phyloP scores from a whole-genome alignment of 148 eudicot genomes.

The Amaranthus cruentus region DNA sequence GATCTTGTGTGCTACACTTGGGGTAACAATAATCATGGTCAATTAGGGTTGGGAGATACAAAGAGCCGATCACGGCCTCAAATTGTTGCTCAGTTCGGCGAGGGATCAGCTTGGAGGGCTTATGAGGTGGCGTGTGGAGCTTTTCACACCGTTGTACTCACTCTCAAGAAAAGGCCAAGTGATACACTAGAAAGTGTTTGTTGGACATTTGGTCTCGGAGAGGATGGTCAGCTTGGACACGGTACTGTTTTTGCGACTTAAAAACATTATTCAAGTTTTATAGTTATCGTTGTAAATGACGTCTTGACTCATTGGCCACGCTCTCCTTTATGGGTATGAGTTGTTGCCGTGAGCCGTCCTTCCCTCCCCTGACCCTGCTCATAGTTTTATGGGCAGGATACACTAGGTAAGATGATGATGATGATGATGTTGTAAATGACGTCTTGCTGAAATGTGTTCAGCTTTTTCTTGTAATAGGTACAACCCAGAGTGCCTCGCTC shows the following conservation, averaged over 20 bases:
- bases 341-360: too few relatives aligned
- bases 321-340: too few relatives aligned
- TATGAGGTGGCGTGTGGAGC: constrained; percentile 82
- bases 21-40: constrained; percentile 80
- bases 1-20: constrained; percentile 76
- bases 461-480: constrained; percentile 3
- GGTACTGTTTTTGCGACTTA: constrained; percentile 23
- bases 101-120: constrained; percentile 48
- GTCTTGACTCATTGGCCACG: too few relatives aligned
- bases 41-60: constrained; percentile 78
- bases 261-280: background rate
- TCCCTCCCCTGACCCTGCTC: too few relatives aligned
- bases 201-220: constrained; percentile 88
- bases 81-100: constrained; percentile 37
- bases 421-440: too few relatives aligned
- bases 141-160: constrained; percentile 64
- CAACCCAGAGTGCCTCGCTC: constrained; percentile 39
- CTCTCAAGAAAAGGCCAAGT: constrained; percentile 43
- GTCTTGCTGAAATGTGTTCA: too few relatives aligned
- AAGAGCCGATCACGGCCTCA: constrained; percentile 50
- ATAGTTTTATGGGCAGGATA: too few relatives aligned
- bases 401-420: too few relatives aligned
- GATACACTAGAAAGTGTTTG: constrained; percentile 50
- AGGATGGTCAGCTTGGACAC: constrained; percentile 81
- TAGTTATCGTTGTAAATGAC: background rate